phyloP scores from a whole-genome alignment of 306 rosid genomes.

The Ceratonia siliqua region DNA sequence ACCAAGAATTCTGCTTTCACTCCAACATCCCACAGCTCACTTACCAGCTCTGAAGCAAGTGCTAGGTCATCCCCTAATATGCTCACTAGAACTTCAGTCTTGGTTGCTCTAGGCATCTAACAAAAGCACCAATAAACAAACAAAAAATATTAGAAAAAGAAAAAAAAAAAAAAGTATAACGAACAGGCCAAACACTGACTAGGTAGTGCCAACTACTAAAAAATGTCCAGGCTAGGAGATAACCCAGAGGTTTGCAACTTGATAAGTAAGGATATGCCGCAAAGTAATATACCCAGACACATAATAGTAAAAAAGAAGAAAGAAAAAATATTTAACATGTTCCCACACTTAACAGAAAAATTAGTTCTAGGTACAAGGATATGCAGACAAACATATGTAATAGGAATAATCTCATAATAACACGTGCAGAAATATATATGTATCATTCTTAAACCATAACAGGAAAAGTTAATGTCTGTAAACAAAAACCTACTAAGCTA shows the following conservation, averaged over 20 bases:
- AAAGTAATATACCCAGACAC: not conserved
- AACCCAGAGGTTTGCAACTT: not conserved
- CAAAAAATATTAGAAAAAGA: not conserved
- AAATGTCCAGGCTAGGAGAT: not conserved
- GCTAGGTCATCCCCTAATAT: conserved; percentile 67
- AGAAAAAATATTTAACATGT: not conserved
- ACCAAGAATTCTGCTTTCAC: conserved; percentile 68
- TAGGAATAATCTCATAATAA: not conserved
- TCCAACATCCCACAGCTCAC: conserved; percentile 72
- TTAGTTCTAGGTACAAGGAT: not conserved
- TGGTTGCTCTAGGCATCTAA: conserved; percentile 75
- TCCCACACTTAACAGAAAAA: not conserved
- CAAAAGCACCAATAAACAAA: conserved; percentile 19
- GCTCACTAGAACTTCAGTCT: conserved; percentile 86
- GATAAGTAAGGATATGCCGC: not conserved
- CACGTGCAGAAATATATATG: not conserved
- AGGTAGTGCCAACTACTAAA: not conserved
- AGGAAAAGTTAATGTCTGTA: not conserved
- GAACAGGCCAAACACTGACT: not conserved
- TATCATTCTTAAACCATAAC: not conserved
- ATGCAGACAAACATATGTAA: not conserved
- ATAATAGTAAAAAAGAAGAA: not conserved
- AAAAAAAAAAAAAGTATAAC: not conserved
- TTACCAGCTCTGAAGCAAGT: conserved; percentile 67
- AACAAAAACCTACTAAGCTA: not conserved